These are phyloP conservation scores for Phytophthora macrochlamydospora DNA, from an alignment of 352 stramenopile genomes.

Conservation along the genomic window DNA sequence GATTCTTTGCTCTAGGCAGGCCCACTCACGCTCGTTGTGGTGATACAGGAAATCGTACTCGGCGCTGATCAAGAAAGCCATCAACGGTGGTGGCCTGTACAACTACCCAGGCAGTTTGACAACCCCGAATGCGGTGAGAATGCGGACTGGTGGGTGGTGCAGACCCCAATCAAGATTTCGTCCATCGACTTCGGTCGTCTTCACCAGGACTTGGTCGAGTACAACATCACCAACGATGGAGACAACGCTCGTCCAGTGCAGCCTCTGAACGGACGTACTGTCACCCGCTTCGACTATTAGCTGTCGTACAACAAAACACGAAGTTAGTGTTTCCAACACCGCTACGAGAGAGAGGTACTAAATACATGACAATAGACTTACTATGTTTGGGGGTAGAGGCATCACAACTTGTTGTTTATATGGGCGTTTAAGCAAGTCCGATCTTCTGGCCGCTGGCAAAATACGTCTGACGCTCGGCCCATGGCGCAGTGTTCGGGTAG, in stretches of 20 bases:
- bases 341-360: conserved; percentile 6
- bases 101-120: conserved; percentile 80
- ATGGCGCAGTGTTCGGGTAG: conserved; percentile 69
- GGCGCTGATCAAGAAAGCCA: conserved; percentile 18
- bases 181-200: conserved; percentile 38
- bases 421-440: conserved; percentile 27
- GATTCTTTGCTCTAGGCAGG: neutral
- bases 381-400: too few relatives aligned
- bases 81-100: conserved; percentile 29
- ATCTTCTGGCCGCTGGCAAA: conserved; percentile 53
- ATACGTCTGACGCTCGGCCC: conserved; percentile 58
- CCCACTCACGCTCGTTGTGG: conserved; percentile 9
- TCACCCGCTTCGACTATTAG: conserved; percentile 27
- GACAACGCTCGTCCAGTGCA: conserved; percentile 50
- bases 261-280: conserved; percentile 41
- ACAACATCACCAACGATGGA: conserved; percentile 45
- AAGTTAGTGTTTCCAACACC: conserved; percentile 6
- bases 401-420: conserved; percentile 1
- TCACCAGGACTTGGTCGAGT: conserved; percentile 34
- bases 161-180: conserved; percentile 53
- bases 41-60: conserved; percentile 42
- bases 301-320: neutral
- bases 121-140: conserved; percentile 53
- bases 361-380: neutral
- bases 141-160: conserved; percentile 71